These are phyloP conservation scores for Hymenoscyphus albidus DNA, from an alignment of 2,329 filamentous ascomycete species.

Conservation along the genomic window DNA sequence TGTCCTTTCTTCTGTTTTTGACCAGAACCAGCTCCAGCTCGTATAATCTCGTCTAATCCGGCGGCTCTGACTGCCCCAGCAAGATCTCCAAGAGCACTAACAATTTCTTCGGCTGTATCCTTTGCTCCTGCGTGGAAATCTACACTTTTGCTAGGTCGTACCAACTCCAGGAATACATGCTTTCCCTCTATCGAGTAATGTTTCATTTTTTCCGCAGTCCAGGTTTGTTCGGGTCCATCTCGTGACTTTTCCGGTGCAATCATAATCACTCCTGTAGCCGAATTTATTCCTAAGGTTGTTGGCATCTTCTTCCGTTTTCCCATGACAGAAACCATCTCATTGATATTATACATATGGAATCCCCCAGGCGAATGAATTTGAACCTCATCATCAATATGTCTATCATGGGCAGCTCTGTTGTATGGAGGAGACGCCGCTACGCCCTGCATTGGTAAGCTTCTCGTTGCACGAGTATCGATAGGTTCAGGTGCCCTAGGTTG, in stretches of 20 bases:
- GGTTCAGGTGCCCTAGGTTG: constrained; percentile 43
- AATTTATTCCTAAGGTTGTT: constrained; percentile 91
- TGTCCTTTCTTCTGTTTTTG: constrained; percentile 73
- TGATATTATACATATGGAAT: constrained; percentile 94
- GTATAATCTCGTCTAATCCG: constrained; percentile 78
- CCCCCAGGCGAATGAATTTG: constrained; percentile 61
- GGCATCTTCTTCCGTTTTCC: constrained; percentile 98
- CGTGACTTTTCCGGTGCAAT: constrained; percentile 81
- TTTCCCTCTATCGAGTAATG: constrained; percentile 98
- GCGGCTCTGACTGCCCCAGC: constrained; percentile 82
- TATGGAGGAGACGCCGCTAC: constrained; percentile 49
- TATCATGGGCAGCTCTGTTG: constrained; percentile 42
- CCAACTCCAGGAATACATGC: constrained; percentile 92
- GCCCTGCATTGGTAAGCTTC: constrained; percentile 41
- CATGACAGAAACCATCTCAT: constrained; percentile 95
- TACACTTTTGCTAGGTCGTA: constrained; percentile 87
- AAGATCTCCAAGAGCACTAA: constrained; percentile 80
- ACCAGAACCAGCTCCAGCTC: constrained; percentile 74
- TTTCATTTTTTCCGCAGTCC: constrained; percentile 92
- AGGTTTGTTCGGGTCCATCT: constrained; percentile 84
- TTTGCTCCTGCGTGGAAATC: constrained; percentile 98
- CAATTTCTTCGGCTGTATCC: constrained; percentile 93
- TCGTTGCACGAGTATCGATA: constrained; percentile 24
- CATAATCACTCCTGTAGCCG: constrained; percentile 82
- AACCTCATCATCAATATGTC: constrained; percentile 44